Evolutionary conservation across 495 filamentous ascomycete species (phyloP).

Genomic region (Aspergillus indologenus): DNA sequence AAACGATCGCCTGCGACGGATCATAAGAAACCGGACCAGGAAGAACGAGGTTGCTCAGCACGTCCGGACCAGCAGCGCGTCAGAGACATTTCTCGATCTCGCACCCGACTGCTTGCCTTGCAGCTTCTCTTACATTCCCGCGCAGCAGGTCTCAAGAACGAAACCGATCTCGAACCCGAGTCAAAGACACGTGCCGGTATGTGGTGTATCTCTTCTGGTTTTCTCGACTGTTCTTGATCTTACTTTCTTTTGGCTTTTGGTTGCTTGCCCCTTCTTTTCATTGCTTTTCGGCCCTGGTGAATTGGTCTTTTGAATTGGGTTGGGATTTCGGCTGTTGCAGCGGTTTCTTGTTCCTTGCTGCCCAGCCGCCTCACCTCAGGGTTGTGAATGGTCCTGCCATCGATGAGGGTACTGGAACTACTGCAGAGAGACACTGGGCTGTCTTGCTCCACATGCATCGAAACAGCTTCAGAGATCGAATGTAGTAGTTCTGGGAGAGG

Average conservation of each 20-base stretch:
- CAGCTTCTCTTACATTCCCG: slow-evolving; percentile 24
- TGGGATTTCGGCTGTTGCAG: background rate
- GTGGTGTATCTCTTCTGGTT: slow-evolving; percentile 14
- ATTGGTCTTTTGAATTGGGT: slow-evolving; percentile 2
- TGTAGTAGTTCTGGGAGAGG: no score
- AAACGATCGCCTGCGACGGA: background rate
- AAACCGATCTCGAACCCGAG: slow-evolving; percentile 13
- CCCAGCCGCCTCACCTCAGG: slow-evolving; percentile 2
- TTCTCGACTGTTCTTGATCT: slow-evolving; percentile 12
- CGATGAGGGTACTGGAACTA: slow-evolving; percentile 8
- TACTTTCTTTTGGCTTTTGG: background rate
- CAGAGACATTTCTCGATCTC: slow-evolving; percentile 17
- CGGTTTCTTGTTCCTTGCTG: slow-evolving; percentile 10
- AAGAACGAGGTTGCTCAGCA: slow-evolving; percentile 6
- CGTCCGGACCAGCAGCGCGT: slow-evolving; percentile 7
- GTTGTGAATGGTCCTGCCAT: background rate
- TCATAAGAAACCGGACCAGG: slow-evolving; percentile 2
- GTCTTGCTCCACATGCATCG: background rate
- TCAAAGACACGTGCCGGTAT: slow-evolving; percentile 24
- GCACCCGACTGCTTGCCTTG: slow-evolving; percentile 22
- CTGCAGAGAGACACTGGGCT: background rate
- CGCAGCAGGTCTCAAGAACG: slow-evolving; percentile 23
- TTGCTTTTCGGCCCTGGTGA: slow-evolving; percentile 2
- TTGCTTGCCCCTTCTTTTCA: background rate
- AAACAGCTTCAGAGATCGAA: background rate